Base-by-base conservation (phyloP, 352 stramenopile genomes). In the Globisporangium nagaii region DNA sequence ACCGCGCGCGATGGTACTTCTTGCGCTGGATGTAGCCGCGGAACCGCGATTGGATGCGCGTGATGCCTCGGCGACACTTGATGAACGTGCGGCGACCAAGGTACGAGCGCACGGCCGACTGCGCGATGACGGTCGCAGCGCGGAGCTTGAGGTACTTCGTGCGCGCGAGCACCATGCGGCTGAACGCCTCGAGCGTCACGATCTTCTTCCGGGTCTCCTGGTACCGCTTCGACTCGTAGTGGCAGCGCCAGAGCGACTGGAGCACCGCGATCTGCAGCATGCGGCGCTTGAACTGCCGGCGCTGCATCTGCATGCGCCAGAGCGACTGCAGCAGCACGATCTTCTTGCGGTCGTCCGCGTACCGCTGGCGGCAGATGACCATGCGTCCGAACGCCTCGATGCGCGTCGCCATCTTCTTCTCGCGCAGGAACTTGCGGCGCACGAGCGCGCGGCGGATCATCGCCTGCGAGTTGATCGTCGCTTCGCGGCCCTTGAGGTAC, bases 391-490 rank as follows among this genome's bases (percentile, higher is more conserved):
- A 92, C 11, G 83, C 82, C 36, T 84, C 79, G 31, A 95, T 88
- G 24, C 85, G 83, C 8, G 83, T 91, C 6, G 85, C 85, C 85
- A 95, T 95, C 44, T 91, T 92, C 58, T 88, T 90, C 55, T 95
- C 85, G 11, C 65, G 78, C 20, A 92, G 39, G 30, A 93, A 91
- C 50, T 85, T 87, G 20, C 83, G 77, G 12, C 83, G 83, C 43
- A 90, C 74, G 8, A 95, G 66, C 4, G 77, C 78, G 27, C 83
- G 72, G 13, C 85, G 83, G 60, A 95, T 93, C 85, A 95, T 95
- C 12, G 83, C 83, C 60, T 95, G 85, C 20, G 84, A 90, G 52
- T 87, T 86, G 49, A 95, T 95, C 0, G 85, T 95, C 8, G 85
- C 85, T 47, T 93, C 77, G 51, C 85, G 74, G 30, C 85, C 83